These are phyloP conservation scores for Cryptococcus wingfieldii DNA, from an alignment of 1,284 basidiomycete genomes.

Conservation along the genomic window DNA sequence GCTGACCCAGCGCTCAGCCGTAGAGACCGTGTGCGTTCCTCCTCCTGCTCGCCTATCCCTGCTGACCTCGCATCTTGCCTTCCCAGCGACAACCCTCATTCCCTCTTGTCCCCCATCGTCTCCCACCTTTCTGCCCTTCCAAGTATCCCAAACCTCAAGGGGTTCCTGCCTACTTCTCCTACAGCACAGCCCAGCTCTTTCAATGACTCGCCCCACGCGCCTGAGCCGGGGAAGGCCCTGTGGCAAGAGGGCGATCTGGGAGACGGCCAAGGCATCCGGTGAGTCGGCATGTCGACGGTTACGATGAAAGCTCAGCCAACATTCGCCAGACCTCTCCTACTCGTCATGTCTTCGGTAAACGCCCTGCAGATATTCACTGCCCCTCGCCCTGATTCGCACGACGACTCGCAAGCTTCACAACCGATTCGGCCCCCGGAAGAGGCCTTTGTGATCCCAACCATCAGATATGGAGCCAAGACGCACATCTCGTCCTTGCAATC, in stretches of 20 bases:
- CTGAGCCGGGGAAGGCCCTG: conserved; percentile 7
- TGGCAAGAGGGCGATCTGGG: conserved; percentile 37
- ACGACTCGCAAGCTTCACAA: conserved; percentile 34
- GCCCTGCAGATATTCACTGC: conserved; percentile 35
- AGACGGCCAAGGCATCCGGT: conserved; percentile 23
- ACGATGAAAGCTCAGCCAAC: background rate
- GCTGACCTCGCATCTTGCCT: background rate
- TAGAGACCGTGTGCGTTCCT: background rate
- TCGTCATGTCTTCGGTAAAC: conserved; percentile 21
- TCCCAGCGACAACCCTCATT: conserved; percentile 18
- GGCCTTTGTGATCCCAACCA: conserved; percentile 24
- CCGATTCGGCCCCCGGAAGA: conserved; percentile 33
- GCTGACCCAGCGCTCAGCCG: background rate
- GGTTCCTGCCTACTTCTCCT: conserved; percentile 24
- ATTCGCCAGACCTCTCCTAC: conserved; percentile 22
- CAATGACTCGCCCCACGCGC: background rate
- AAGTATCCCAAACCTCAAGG: conserved; percentile 23
- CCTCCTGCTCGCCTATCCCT: background rate
- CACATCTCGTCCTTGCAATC: background rate
- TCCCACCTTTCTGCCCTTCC: conserved; percentile 17
- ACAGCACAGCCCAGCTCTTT: background rate
- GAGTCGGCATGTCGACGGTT: background rate
- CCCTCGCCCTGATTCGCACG: conserved; percentile 19
- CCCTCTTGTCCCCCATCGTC: conserved; percentile 30
- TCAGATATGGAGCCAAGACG: conserved; percentile 19